A percentile compares a stretch with the other conserved stretches of the same genome.
Conservation (phyloP, 163 green algal genomes). For the Scenedesmus sp. region DNA sequence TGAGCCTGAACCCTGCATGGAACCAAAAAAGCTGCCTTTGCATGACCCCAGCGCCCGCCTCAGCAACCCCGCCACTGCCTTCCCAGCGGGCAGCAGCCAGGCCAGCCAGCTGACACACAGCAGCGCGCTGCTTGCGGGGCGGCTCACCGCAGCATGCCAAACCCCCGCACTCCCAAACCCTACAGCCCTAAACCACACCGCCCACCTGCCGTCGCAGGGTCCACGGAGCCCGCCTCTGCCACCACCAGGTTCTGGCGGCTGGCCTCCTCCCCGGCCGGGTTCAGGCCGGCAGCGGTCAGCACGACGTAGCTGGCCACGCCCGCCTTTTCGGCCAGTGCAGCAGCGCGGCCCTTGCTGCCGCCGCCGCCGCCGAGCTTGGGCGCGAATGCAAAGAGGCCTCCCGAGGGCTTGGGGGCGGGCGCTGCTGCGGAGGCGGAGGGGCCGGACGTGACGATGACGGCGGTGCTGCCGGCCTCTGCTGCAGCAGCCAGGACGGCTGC, state of each 20-base stretch:
- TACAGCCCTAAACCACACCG: too few species aligned
- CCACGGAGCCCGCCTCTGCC: constrained; percentile 5
- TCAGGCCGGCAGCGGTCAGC: constrained; percentile 23
- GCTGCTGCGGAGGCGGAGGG: background rate
- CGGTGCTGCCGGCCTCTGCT: background rate
- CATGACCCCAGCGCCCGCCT: too few species aligned
- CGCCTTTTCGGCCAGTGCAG: background rate
- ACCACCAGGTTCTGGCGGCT: background rate
- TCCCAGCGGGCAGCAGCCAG: too few species aligned
- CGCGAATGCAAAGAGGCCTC: constrained; percentile 8
- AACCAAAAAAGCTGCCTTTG: too few species aligned
- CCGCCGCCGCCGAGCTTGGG: background rate
- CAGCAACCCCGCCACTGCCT: too few species aligned
- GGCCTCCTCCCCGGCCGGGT: background rate
- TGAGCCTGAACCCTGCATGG: too few species aligned
- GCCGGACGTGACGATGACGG: background rate
- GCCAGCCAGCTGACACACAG: too few species aligned
- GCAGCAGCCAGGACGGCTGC: background rate
- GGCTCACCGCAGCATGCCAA: too few species aligned
- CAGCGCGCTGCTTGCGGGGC: too few species aligned
- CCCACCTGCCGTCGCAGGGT: background rate
- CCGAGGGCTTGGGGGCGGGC: background rate
- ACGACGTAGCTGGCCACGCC: constrained; percentile 15
- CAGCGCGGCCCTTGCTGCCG: background rate
- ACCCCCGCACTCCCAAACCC: too few species aligned